Evolutionary conservation across 1,284 basidiomycete genomes (phyloP), one percentile per base, ranked within the genome.

Genomic region (Polyporus tsugae): DNA sequence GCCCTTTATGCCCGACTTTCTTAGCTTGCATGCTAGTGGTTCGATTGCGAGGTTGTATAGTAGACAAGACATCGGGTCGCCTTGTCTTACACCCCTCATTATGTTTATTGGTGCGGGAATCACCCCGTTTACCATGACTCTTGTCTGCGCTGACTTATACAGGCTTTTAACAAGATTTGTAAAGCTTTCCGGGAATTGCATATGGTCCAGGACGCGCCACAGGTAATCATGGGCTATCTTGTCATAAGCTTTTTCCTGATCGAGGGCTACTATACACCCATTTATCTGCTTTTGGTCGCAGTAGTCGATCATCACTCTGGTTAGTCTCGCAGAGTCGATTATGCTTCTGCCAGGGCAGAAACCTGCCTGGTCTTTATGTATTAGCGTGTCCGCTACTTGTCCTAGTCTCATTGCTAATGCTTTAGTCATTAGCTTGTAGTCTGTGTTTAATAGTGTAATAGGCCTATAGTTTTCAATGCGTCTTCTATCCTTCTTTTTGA

Each of bases 31-130:
- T 22, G 79, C 78, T n/a, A 82, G 73, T 0, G 81, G 77, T 69
- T 82, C 79, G 2, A 82, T 81, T 17, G 78, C 79, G 0, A 82
- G 36, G 65, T 84, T 67, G 25, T 82, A 84, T 0, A 85, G 75
- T 0, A 84, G 74, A 70, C 82, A 84, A 0, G 82, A 84, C 10
- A 73, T 65, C 0, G 80, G 79, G 72, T 81, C 79, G 0, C 80
- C 80, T 68, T 81, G 80, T 0, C 80, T 42, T 0, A 80, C 78
- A 0, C 79, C 79, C 38, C 77, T 29, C 0, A 63, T 71, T 0
- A 81, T 67, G 10, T 46, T 35, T 62, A 73, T 80, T 0, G 66
- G 59, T 10, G 7, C 35, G 63, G 77, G 77, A 5, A 68, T 39
- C 0, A 63, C 64, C 3, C 78, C 76, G 41, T 81, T 81, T 0